Evolutionary conservation across 192 early-diverging fungal species (phyloP), one percentile per base, ranked within the genome.

Genomic region (Coemansia interrupta): DNA sequence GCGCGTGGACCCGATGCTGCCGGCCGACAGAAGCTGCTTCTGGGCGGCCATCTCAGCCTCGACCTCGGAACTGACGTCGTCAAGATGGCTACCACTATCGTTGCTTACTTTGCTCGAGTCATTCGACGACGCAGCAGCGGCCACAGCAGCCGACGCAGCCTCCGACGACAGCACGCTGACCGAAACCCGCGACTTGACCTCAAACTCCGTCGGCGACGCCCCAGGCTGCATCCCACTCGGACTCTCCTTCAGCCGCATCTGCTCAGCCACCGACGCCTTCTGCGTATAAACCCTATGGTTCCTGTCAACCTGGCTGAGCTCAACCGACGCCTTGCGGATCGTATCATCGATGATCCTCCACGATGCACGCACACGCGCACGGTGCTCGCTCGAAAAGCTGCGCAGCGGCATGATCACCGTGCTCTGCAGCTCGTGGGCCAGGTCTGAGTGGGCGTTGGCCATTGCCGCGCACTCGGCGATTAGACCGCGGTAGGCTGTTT

Each of bases 301-400:
- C 15, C 76, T 53, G 10, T 79, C 76, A 10, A 70, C 70, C 66
- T 72, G 66, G 28, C 55, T 50, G 42, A 79, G 66, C 47, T 78
- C 76, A 4, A 40, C 48, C 29, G 70, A 62, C 13, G 76, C 70
- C 36, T 51, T 54, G 45, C 76, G 60, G 18, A 78, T 56, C 22
- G 70, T 64, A 30, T 72, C 65, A 28, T 78, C 76, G 23, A 72
- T 63, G n/a, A 78, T 57, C 48, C 65, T 72, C 76, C 76, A 78
- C 43, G 76, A 72, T 14, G 70, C 70, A 1, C 63, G 62, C 3
- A 78, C 66, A 3, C 76, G 65, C n/a, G 76, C 65, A 3, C 70
- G 58, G 38, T 78, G 76, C 62, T 78, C 76, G 63, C 36, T 65
- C 15, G 70, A 51, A 20, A 78, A 78, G 40, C 52, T 61, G n/a